Evolutionary conservation across 2,329 filamentous ascomycete species (phyloP).

Genomic region (Alternaria sp.): DNA sequence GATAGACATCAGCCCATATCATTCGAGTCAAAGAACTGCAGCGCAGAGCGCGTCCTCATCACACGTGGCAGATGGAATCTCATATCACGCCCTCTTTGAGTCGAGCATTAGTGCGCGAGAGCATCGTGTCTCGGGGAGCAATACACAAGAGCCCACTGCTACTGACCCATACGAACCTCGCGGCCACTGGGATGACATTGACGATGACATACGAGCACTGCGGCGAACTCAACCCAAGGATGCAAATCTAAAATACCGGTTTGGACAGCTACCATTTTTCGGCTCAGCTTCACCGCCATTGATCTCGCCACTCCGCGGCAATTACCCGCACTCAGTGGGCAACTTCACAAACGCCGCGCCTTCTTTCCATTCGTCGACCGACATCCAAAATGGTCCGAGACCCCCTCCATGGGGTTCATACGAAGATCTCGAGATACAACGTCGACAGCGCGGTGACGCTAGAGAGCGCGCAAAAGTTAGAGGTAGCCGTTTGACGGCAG

Average conservation of each 20-base stretch:
- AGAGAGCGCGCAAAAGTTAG: conserved; percentile 8
- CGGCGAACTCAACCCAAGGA: conserved; percentile 15
- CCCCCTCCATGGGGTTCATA: conserved; percentile 24
- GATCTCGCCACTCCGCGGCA: neutral
- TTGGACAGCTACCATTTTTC: conserved; percentile 9
- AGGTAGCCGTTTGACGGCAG: neutral
- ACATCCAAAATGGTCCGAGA: conserved; percentile 13
- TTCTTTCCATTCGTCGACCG: neutral
- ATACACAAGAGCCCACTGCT: conserved; percentile 1
- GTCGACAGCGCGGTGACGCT: conserved; percentile 5
- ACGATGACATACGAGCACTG: neutral
- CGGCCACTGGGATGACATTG: neutral
- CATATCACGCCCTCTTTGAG: neutral
- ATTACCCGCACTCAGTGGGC: neutral
- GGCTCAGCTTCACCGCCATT: neutral
- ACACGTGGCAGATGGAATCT: neutral
- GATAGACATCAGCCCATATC: neutral
- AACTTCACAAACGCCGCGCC: neutral
- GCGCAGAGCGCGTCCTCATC: neutral
- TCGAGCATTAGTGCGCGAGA: neutral
- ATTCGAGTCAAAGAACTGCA: neutral
- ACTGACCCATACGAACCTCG: neutral
- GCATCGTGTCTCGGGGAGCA: neutral
- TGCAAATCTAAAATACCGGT: conserved; percentile 14
- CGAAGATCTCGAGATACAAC: conserved; percentile 11